phyloP scores from a whole-genome alignment of 768 basidiomycete genomes.

The Agrocybe praecox region DNA sequence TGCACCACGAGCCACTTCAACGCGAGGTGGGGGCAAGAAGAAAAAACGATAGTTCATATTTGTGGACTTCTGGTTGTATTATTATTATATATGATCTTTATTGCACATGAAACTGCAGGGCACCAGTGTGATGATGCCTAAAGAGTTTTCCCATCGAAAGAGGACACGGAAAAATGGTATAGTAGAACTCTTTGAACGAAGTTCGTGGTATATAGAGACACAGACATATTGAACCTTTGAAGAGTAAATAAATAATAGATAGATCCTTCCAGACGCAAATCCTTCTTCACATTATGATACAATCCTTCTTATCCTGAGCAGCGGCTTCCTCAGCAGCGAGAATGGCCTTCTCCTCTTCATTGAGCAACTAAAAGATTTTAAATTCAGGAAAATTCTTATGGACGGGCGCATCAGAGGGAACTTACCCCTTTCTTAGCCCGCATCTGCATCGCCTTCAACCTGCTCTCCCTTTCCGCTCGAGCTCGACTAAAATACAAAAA shows the following conservation, averaged over 20 bases:
- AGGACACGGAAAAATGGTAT: too few relatives aligned
- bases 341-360: slow-evolving; percentile 63
- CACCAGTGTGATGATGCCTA: not conserved
- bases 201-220: not conserved
- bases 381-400: not conserved
- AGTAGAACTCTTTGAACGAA: not conserved
- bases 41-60: slow-evolving; percentile 41
- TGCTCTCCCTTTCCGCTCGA: slow-evolving; percentile 73
- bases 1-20: slow-evolving; percentile 24
- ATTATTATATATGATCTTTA: not conserved
- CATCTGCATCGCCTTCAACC: slow-evolving; percentile 67
- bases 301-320: slow-evolving; percentile 46
- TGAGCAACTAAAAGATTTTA: slow-evolving; percentile 45
- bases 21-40: slow-evolving; percentile 44
- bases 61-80: not conserved
- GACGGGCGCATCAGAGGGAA: not conserved
- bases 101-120: not conserved
- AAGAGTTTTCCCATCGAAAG: too few relatives aligned
- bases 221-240: too few relatives aligned
- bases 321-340: slow-evolving; percentile 54
- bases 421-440: slow-evolving; percentile 74
- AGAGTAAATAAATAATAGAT: not conserved
- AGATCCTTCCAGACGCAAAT: not conserved
- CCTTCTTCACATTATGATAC: slow-evolving; percentile 54
- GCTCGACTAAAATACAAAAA: slow-evolving; percentile 54